phyloP scores from a whole-genome alignment of 495 filamentous ascomycete genomes.

The Daldinia vernicosa region DNA sequence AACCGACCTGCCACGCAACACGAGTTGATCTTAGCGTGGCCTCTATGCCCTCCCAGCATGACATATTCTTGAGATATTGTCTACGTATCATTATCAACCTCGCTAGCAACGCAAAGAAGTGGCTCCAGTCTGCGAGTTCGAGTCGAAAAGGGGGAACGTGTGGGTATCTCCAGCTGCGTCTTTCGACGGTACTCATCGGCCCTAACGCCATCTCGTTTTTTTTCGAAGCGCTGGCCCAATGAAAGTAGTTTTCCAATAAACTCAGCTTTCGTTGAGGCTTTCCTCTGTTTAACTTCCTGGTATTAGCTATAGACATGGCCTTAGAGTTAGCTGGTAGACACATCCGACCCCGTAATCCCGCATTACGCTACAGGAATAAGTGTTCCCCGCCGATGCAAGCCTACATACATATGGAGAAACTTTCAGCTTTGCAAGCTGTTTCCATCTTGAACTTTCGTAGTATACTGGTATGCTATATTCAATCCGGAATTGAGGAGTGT shows the following conservation, averaged over 20 bases:
- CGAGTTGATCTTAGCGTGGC: slow-evolving; percentile 5
- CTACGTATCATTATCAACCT: slow-evolving; percentile 5
- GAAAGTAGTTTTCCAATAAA: not conserved
- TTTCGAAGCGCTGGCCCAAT: not conserved
- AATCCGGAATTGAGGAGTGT: not conserved
- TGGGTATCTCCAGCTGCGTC: not conserved
- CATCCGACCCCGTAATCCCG: not conserved
- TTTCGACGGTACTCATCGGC: not conserved
- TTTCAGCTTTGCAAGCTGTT: not conserved
- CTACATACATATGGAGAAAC: not conserved
- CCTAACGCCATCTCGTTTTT: not conserved
- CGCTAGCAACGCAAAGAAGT: not conserved
- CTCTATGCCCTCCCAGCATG: not conserved
- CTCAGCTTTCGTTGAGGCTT: not conserved
- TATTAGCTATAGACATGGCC: not conserved
- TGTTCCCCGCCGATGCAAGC: not conserved
- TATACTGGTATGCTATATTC: not conserved
- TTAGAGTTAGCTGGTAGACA: not conserved
- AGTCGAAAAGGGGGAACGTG: not conserved
- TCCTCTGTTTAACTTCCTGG: not conserved
- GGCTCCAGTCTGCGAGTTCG: not conserved
- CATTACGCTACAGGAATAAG: not conserved
- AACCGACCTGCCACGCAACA: slow-evolving; percentile 25
- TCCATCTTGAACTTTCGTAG: not conserved
- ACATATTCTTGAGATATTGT: not conserved